Evolutionary conservation across 192 early-diverging fungal genomes (phyloP).

Genomic region (Podila epicladia): DNA sequence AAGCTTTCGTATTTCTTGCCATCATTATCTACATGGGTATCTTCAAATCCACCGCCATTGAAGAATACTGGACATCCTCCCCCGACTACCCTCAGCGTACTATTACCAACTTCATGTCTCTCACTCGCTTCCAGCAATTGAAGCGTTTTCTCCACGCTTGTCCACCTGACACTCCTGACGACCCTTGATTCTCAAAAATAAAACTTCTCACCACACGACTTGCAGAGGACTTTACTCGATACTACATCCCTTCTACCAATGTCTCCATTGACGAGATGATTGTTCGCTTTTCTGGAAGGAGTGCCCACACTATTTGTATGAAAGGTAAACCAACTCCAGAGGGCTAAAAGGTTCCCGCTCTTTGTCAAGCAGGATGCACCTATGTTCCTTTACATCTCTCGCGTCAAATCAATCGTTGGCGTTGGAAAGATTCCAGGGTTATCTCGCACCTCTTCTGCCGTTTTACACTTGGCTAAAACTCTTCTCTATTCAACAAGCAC

Average conservation of each 20-base stretch:
- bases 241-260: slow-evolving; percentile 22
- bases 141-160: no score
- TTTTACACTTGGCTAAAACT: slow-evolving; percentile 21
- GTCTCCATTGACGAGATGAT: slow-evolving; percentile 48
- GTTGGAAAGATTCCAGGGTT: slow-evolving; percentile 7
- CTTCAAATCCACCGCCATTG: no score
- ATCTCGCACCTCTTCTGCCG: slow-evolving; percentile 1
- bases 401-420: not conserved
- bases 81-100: no score
- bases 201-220: no score
- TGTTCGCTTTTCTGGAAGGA: slow-evolving; percentile 24
- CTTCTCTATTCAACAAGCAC: slow-evolving; percentile 3
- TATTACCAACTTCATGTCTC: no score
- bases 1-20: no score
- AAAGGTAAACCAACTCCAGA: slow-evolving; percentile 39
- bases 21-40: no score
- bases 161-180: no score
- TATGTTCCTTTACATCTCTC: slow-evolving; percentile 34
- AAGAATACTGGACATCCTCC: no score
- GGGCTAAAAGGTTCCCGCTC: slow-evolving; percentile 38
- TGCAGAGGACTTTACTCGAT: slow-evolving; percentile 6
- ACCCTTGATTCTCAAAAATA: no score
- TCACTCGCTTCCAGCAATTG: no score
- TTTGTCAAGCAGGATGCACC: slow-evolving; percentile 44
- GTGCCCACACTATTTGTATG: slow-evolving; percentile 27